Evolutionary conservation across 2,329 filamentous ascomycete species (phyloP).

Genomic region (Xylariaceae sp.): DNA sequence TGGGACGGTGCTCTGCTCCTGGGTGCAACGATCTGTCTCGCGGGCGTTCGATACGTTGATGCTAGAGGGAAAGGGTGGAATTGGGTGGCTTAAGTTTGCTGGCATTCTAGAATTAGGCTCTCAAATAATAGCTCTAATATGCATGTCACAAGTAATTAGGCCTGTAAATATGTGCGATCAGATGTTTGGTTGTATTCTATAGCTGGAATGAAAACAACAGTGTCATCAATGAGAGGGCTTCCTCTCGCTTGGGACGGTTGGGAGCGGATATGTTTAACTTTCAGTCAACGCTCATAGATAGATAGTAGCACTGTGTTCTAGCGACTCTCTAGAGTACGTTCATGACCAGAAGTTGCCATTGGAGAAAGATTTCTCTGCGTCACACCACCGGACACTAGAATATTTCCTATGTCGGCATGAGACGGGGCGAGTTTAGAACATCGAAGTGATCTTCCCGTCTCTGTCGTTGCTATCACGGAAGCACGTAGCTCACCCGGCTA

Average conservation of each 20-base stretch:
- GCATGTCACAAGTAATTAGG: background rate
- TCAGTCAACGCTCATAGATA: background rate
- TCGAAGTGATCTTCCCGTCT: background rate
- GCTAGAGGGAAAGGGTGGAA: constrained; percentile 43
- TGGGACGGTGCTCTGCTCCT: constrained; percentile 47
- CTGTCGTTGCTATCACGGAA: constrained; percentile 26
- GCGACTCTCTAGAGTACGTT: too few species aligned
- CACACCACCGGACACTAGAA: background rate
- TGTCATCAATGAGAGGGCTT: background rate
- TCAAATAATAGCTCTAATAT: too few species aligned
- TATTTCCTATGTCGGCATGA: background rate
- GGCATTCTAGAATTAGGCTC: background rate
- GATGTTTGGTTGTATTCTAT: background rate
- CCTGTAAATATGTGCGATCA: background rate
- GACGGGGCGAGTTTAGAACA: background rate
- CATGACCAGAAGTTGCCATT: background rate
- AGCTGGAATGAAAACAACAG: background rate
- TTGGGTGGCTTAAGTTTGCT: constrained; percentile 39
- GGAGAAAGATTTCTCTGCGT: background rate
- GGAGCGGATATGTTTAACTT: background rate
- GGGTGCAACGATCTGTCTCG: constrained; percentile 42
- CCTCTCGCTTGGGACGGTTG: background rate
- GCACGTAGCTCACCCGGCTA: constrained; percentile 58
- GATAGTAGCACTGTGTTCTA: background rate
- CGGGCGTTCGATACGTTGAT: constrained; percentile 47